Evolutionary conservation across 305 asterid species (phyloP).

Genomic region (Fraxinus platypoda): DNA sequence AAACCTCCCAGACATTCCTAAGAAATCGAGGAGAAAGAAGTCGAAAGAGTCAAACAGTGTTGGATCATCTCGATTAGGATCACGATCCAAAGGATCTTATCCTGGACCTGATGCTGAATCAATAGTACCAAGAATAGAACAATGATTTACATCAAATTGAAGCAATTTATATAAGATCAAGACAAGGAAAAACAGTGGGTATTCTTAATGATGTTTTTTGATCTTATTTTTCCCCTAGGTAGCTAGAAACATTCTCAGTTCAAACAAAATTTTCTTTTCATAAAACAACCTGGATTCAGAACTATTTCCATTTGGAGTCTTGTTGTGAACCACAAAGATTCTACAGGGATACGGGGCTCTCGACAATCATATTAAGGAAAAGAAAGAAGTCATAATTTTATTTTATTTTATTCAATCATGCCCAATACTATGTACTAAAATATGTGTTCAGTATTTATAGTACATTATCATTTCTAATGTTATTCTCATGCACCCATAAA

Average conservation of each 20-base stretch:
- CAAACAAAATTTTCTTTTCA: not conserved
- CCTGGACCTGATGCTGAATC: not conserved
- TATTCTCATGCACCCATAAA: no score
- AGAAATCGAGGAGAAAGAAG: slow-evolving; percentile 25
- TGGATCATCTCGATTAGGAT: slow-evolving; percentile 20
- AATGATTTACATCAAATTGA: not conserved
- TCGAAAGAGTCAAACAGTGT: slow-evolving; percentile 15
- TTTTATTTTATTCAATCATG: no score
- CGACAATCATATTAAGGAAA: no score
- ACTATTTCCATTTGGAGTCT: not conserved
- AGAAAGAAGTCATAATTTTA: not conserved
- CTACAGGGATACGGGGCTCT: not conserved
- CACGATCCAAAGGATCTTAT: slow-evolving; percentile 26
- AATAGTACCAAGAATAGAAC: not conserved
- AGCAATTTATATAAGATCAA: not conserved
- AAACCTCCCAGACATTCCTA: slow-evolving; percentile 19
- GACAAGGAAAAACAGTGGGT: not conserved
- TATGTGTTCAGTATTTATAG: no score
- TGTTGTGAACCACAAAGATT: not conserved
- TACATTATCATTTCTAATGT: no score
- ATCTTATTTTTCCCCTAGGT: not conserved
- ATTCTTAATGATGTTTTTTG: not conserved
- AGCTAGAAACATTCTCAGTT: not conserved
- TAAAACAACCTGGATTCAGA: not conserved
- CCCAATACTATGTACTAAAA: not conserved